A percentile compares a stretch with the other conserved stretches of the same genome.
Conservation (phyloP, 1,284 basidiomycete genomes). For the Pseudozyma hubeiensis region DNA sequence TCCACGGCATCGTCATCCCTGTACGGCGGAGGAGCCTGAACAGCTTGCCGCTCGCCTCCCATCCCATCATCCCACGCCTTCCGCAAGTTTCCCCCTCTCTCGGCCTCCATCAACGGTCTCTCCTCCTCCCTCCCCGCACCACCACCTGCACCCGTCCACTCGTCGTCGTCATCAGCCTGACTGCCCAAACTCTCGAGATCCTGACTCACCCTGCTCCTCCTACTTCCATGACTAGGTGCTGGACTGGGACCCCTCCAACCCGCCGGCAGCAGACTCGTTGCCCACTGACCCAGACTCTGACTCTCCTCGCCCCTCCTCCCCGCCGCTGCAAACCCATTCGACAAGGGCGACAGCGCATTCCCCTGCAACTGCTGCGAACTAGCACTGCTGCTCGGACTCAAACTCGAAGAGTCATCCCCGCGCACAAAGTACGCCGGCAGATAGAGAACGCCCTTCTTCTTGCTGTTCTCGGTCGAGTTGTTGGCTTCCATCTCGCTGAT, state of each 20-base stretch:
- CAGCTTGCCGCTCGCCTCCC: background rate
- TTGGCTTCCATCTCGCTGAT: conserved; percentile 37
- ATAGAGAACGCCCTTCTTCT: conserved; percentile 50
- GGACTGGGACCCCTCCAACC: conserved; percentile 37
- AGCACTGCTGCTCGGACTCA: conserved; percentile 22
- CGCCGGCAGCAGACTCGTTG: conserved; percentile 14
- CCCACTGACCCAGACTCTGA: conserved; percentile 34
- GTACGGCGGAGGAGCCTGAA: conserved; percentile 1
- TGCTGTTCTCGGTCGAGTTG: conserved; percentile 22
- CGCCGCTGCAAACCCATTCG: conserved; percentile 1
- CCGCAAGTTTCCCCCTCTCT: no score
- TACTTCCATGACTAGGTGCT: conserved; percentile 23
- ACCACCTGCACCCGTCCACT: background rate
- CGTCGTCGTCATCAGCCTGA: conserved; percentile 19
- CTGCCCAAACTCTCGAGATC: conserved; percentile 31
- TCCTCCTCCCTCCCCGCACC: background rate
- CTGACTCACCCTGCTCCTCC: conserved; percentile 29
- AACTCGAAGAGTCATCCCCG: conserved; percentile 28
- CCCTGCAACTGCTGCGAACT: conserved; percentile 12
- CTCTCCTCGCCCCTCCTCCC: background rate
- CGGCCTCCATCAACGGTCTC: no score
- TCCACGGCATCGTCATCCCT: background rate
- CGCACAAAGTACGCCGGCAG: conserved; percentile 58
- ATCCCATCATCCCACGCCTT: background rate
- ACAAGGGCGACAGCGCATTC: conserved; percentile 11